Percentiles rank a stretch among this genome's conserved stretches.
Conservation (phyloP, 768 basidiomycete genomes). For the Termitomyces bulborhizus region DNA sequence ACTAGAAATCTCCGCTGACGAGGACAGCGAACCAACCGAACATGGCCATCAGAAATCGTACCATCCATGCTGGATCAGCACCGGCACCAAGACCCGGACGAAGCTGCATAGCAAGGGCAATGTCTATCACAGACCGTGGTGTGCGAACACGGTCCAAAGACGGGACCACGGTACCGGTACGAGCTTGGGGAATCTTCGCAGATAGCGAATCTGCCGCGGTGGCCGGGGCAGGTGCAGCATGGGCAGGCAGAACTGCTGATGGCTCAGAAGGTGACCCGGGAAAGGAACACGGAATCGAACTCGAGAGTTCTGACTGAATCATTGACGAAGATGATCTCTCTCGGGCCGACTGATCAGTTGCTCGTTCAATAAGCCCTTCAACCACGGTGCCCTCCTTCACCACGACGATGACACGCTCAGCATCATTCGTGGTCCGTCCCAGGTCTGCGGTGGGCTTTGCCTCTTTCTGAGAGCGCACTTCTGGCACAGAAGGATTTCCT, state of each 20-base stretch:
- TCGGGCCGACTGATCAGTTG: not conserved
- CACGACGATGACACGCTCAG: not conserved
- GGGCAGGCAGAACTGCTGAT: not conserved
- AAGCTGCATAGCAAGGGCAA: slow-evolving; percentile 75
- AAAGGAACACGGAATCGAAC: not conserved
- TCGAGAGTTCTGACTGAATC: not conserved
- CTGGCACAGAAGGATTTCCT: not conserved
- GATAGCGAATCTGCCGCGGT: not conserved
- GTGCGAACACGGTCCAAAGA: slow-evolving; percentile 12
- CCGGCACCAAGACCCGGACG: slow-evolving; percentile 65
- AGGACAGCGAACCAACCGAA: slow-evolving; percentile 74
- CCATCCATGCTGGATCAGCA: slow-evolving; percentile 75
- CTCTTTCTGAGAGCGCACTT: not conserved
- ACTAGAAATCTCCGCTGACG: slow-evolving; percentile 18
- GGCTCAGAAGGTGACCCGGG: not conserved
- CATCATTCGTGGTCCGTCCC: not conserved
- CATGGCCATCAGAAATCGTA: slow-evolving; percentile 72
- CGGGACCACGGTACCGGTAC: not conserved
- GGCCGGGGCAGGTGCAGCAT: not conserved
- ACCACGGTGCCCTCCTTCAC: not conserved
- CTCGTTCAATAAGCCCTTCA: not conserved
- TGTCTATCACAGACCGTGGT: slow-evolving; percentile 45
- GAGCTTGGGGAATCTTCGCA: not conserved
- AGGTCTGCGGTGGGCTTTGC: not conserved
- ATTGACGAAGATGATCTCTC: not conserved